Conservation (phyloP, 768 basidiomycete species). For the Botryobasidium botryosum region DNA sequence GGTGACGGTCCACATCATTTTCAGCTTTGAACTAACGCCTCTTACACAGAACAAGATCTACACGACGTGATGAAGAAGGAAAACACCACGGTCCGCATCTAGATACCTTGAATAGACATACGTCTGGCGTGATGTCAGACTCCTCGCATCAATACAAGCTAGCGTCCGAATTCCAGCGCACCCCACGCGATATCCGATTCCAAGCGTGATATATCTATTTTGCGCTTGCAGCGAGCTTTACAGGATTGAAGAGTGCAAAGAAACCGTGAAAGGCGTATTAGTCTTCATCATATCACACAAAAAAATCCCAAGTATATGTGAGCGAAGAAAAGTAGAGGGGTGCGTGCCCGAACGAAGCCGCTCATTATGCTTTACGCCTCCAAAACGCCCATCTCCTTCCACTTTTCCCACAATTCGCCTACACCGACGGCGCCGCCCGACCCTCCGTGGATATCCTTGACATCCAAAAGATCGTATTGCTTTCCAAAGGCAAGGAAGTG, state of each 20-base stretch:
- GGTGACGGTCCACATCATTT: not conserved
- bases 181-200: too few relatives aligned
- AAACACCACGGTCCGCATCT: constrained; percentile 24
- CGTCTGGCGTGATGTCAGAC: too few relatives aligned
- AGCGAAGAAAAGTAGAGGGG: not conserved
- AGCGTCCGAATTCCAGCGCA: too few relatives aligned
- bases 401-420: constrained; percentile 71
- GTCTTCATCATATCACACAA: too few relatives aligned
- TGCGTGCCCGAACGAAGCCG: not conserved
- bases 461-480: constrained; percentile 76
- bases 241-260: too few relatives aligned
- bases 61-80: constrained; percentile 58
- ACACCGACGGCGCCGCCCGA: constrained; percentile 43
- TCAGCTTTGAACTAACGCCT: not conserved
- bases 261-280: too few relatives aligned
- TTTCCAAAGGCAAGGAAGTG: constrained; percentile 93
- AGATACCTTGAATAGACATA: too few relatives aligned
- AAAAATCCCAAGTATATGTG: not conserved
- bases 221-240: too few relatives aligned
- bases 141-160: too few relatives aligned
- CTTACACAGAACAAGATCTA: constrained; percentile 55
- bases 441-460: constrained; percentile 71
- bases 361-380: constrained; percentile 23
- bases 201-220: too few relatives aligned
- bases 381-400: constrained; percentile 73